phyloP scores from a whole-genome alignment of 176 grass and related monocot genomes.

The Otatea glauca region DNA sequence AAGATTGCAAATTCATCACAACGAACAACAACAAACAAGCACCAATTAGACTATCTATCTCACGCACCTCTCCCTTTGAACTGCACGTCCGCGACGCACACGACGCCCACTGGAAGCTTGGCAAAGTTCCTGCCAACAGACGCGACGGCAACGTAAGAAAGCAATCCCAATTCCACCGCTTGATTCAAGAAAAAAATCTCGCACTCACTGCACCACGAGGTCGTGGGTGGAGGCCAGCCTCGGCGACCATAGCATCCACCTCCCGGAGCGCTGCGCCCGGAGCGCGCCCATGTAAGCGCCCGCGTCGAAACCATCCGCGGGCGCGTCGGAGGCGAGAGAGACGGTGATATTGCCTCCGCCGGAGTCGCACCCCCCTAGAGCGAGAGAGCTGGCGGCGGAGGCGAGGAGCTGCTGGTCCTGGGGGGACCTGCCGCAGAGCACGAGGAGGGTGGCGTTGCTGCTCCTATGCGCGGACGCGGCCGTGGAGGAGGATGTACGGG shows the following conservation, averaged over 20 bases:
- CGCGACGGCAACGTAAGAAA: not conserved
- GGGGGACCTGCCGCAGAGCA: slow-evolving; percentile 63
- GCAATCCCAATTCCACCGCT: not conserved
- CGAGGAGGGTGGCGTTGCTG: slow-evolving; percentile 36
- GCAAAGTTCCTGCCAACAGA: slow-evolving; percentile 67
- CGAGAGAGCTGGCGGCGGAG: slow-evolving; percentile 5
- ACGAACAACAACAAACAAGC: not conserved
- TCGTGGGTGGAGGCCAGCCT: slow-evolving; percentile 88
- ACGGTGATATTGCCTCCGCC: slow-evolving; percentile 38
- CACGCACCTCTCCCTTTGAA: slow-evolving; percentile 88
- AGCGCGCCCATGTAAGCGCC: slow-evolving; percentile 69
- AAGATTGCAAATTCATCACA: not conserved
- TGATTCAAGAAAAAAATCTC: not conserved
- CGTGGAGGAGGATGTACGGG: not conserved
- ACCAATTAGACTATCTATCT: not conserved
- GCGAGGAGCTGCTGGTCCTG: slow-evolving; percentile 57
- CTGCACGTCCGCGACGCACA: slow-evolving; percentile 75
- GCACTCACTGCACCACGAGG: slow-evolving; percentile 67
- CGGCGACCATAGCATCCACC: slow-evolving; percentile 80
- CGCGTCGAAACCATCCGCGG: slow-evolving; percentile 44
- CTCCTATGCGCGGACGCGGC: slow-evolving; percentile 4
- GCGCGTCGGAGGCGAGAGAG: slow-evolving; percentile 36
- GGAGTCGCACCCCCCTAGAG: not conserved
- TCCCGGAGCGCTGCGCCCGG: slow-evolving; percentile 61
- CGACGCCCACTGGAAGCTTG: slow-evolving; percentile 77